phyloP scores from a whole-genome alignment of 2,329 filamentous ascomycete genomes.

The Chlorencoelia australis region DNA sequence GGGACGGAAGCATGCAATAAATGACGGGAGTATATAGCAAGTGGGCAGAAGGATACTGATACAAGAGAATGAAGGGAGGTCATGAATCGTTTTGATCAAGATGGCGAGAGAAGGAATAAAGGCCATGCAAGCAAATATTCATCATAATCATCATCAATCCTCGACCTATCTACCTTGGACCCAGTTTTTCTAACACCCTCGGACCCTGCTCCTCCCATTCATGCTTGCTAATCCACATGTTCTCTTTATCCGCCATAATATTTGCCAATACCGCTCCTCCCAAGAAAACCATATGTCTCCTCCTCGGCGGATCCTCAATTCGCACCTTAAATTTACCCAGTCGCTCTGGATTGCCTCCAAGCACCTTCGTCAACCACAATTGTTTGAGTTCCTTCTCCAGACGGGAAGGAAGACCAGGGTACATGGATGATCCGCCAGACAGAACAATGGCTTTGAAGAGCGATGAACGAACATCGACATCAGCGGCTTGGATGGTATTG shows the following conservation, averaged over 20 bases:
- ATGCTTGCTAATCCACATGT: slow-evolving; percentile 96
- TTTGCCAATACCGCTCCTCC: slow-evolving; percentile 94
- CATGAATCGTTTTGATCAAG: too few species aligned
- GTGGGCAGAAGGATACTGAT: too few species aligned
- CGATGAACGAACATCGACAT: slow-evolving; percentile 87
- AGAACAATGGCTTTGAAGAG: slow-evolving; percentile 97
- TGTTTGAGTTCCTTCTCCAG: slow-evolving; percentile 99
- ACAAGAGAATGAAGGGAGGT: too few species aligned
- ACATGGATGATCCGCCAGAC: slow-evolving; percentile 97
- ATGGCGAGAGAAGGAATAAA: too few species aligned
- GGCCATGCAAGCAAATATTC: too few species aligned
- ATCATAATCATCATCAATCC: too few species aligned
- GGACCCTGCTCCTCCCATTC: slow-evolving; percentile 94
- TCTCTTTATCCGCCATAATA: slow-evolving; percentile 98
- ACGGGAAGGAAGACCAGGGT: slow-evolving; percentile 85
- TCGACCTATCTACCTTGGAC: slow-evolving; percentile 59
- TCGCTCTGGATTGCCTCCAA: slow-evolving; percentile 85
- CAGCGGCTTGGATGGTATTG: slow-evolving; percentile 94
- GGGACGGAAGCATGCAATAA: too few species aligned
- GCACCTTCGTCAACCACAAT: slow-evolving; percentile 86
- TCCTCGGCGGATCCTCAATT: slow-evolving; percentile 92
- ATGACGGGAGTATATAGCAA: too few species aligned
- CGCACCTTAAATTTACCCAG: slow-evolving; percentile 98
- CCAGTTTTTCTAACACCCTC: slow-evolving; percentile 80
- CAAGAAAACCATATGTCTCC: slow-evolving; percentile 98